Conservation (phyloP, 768 basidiomycete species). For the Infundibulicybe gibba region DNA sequence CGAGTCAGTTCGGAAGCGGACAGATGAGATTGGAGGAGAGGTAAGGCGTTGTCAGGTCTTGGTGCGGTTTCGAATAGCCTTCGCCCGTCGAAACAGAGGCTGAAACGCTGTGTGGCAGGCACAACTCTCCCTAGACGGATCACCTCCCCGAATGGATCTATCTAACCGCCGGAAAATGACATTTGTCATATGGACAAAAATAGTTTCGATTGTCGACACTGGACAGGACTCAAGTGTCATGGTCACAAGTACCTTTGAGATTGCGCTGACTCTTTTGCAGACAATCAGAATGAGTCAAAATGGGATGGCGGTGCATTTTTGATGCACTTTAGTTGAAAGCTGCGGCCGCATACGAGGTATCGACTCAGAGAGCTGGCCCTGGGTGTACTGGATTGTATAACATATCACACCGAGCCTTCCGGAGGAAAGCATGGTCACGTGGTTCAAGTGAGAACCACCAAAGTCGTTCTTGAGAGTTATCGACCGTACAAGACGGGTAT, state of each 20-base stretch:
- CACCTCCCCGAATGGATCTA: conserved; percentile 13
- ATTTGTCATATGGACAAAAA: conserved; percentile 9
- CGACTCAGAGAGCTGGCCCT: too few relatives aligned
- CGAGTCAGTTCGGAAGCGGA: background rate
- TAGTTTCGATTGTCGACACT: conserved; percentile 3
- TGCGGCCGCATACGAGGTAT: too few relatives aligned
- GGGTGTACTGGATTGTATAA: too few relatives aligned
- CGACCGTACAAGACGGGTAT: too few relatives aligned
- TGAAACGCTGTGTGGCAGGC: conserved; percentile 21
- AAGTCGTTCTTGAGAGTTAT: too few relatives aligned
- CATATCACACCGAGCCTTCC: too few relatives aligned
- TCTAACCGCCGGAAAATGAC: conserved; percentile 9
- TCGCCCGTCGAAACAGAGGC: conserved; percentile 20
- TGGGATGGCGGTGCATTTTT: conserved; percentile 7
- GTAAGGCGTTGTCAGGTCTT: conserved; percentile 15
- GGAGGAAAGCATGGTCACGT: too few relatives aligned
- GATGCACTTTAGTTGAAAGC: background rate
- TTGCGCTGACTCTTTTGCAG: too few relatives aligned
- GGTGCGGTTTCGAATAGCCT: conserved; percentile 29
- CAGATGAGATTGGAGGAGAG: conserved; percentile 3
- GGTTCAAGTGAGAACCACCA: too few relatives aligned
- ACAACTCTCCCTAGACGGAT: conserved; percentile 13
- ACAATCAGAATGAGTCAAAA: conserved; percentile 9
- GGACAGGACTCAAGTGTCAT: background rate
- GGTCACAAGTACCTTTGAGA: too few relatives aligned